phyloP scores from a whole-genome alignment of 768 basidiomycete species.

The Macrolepiota fuliginosa region DNA sequence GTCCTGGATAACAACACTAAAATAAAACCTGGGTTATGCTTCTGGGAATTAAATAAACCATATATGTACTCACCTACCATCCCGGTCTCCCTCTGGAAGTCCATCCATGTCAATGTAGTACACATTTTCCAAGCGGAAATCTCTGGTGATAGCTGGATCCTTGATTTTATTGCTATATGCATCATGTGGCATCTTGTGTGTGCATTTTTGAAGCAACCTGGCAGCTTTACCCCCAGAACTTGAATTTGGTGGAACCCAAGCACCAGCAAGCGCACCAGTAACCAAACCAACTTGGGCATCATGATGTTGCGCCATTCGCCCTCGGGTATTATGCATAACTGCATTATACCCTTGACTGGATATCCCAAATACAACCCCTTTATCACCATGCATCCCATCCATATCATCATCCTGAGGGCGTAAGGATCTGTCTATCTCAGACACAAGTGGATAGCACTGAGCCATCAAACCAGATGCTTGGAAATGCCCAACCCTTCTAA shows the following conservation, averaged over 20 bases:
- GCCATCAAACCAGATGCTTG: background rate
- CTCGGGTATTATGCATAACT: conserved; percentile 12
- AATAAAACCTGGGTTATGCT: background rate
- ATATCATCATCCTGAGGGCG: background rate
- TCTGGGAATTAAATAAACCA: background rate
- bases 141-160: background rate
- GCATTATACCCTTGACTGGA: conserved; percentile 14
- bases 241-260: background rate
- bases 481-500: background rate
- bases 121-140: background rate
- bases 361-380: background rate
- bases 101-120: background rate
- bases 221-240: background rate
- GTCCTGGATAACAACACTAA: background rate
- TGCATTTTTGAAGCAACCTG: background rate
- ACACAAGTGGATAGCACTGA: background rate
- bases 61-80: background rate
- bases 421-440: background rate
- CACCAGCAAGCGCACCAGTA: conserved; percentile 2
- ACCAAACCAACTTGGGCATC: conserved; percentile 12
- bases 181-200: background rate
- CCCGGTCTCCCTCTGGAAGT: background rate
- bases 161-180: background rate
- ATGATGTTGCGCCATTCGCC: conserved; percentile 6
- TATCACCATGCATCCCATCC: too few species aligned